Base-by-base conservation (phyloP, 495 filamentous ascomycete species). In the Apiosordaria backusii region DNA sequence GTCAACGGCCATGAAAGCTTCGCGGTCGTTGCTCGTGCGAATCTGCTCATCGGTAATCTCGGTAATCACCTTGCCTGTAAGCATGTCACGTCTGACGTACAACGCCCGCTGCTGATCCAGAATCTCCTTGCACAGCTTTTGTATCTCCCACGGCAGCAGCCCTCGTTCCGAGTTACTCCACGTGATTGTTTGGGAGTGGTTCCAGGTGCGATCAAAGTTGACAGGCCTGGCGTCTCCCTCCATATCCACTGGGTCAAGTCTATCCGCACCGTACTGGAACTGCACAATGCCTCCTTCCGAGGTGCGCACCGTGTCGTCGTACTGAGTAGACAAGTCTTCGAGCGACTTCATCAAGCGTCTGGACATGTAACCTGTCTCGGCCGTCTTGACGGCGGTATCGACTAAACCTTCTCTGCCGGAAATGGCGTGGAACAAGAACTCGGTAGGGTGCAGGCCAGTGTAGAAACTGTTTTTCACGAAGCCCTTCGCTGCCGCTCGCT, bases 351-450 rank as follows among this genome's bases (percentile, higher is more conserved):
- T 98, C 76, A 99, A 77, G 53, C 95, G 89, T 79, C 95, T 88
- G 66, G 93, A 97, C 96, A 99, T 99, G 80, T 99, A 99, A 62
- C 95, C 95, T 4, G 95, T 99, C 77, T 99, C 95, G 26, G 95
- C 95, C 18, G 95, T 99, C 81, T 99, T 99, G 79, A 99, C 95
- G 35, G 95, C 95, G n/a, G 95, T 99, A 86, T 99, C 95, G 70
- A 99, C 93, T 67, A 99, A 81, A 85, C 95, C 95, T 87, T 97
- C 95, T 87, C 95, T 90, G 74, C 95, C 95, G 53, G 92, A 95
- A 80, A 98, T 97, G 66, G 95, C 95, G 83, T 99, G 95, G 81
- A 99, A 98, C 66, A 97, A 86, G 79, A 99, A 97, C 73, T 99
- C 95, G 0, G 88, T 90, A 3, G 96, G 93, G 10, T 85, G 81